Evolutionary conservation across 345 rosid genomes (phyloP).

Genomic region (Eucalyptus polybractea): DNA sequence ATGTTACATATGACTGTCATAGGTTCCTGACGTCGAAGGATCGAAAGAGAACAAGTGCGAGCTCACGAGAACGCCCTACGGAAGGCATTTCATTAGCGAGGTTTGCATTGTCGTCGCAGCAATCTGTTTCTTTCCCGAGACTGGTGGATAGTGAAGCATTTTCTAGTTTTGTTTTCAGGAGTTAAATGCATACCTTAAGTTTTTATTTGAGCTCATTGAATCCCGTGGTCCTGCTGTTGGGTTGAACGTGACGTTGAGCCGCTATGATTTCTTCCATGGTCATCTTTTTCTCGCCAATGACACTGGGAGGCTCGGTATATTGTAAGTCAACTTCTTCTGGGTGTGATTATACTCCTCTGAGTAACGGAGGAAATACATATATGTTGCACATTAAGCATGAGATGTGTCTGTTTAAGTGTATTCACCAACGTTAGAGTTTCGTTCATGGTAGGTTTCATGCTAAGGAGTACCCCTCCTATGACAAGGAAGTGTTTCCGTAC

Average conservation of each 20-base stretch:
- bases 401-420: not conserved
- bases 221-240: conserved; percentile 61
- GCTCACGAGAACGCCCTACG: conserved; percentile 80
- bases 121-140: not conserved
- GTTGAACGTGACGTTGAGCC: conserved; percentile 42
- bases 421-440: not conserved
- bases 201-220: conserved; percentile 61
- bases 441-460: conserved; percentile 63
- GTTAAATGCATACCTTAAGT: conserved; percentile 54
- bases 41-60: conserved; percentile 28
- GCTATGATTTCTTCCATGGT: conserved; percentile 87
- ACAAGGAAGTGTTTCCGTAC: conserved; percentile 49
- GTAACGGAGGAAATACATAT: not conserved
- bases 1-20: not conserved
- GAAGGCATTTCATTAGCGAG: conserved; percentile 57
- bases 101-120: not conserved
- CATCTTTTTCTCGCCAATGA: conserved; percentile 56
- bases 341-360: not conserved
- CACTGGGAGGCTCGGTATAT: conserved; percentile 66
- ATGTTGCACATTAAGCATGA: not conserved
- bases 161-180: conserved; percentile 30
- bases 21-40: conserved; percentile 64
- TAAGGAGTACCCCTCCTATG: conserved; percentile 78
- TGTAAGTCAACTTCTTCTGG: conserved; percentile 32
- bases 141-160: not conserved